phyloP scores from a whole-genome alignment of 164 flowering plant genomes.

The Piper betle region DNA sequence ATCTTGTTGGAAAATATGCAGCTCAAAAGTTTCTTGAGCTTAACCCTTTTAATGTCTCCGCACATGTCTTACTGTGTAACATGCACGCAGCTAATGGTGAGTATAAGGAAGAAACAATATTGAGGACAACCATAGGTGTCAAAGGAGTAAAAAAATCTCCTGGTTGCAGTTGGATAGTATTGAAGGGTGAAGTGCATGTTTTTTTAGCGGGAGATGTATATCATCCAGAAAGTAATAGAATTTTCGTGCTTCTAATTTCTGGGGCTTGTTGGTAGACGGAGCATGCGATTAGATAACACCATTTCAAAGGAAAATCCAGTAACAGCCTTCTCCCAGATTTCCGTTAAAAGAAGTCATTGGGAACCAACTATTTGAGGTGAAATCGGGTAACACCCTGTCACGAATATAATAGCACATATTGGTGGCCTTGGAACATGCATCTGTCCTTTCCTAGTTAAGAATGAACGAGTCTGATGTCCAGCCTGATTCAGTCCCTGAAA shows the following conservation, averaged over 20 bases:
- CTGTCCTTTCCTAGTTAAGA: no score
- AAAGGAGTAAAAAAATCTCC: conserved; percentile 46
- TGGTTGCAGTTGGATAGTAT: conserved; percentile 53
- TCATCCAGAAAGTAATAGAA: conserved; percentile 15
- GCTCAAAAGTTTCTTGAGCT: conserved; percentile 29
- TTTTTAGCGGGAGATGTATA: conserved; percentile 40
- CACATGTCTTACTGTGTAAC: conserved; percentile 38
- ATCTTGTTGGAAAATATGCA: conserved; percentile 24
- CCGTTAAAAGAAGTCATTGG: no score
- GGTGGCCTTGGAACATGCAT: no score
- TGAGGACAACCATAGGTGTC: conserved; percentile 40
- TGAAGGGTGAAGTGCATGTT: conserved; percentile 21
- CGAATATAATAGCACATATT: no score
- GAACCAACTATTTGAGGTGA: no score
- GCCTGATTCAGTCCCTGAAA: no score
- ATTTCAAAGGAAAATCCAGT: no score
- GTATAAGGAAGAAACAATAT: conserved; percentile 19
- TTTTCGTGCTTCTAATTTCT: not conserved
- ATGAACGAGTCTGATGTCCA: no score
- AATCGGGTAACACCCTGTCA: no score
- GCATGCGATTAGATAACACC: no score
- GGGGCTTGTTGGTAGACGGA: not conserved
- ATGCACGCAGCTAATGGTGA: conserved; percentile 27
- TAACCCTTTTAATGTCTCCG: conserved; percentile 44
- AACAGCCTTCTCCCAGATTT: no score